These are phyloP conservation scores for Magnolia kwangsiensis DNA, from an alignment of 164 flowering plant genomes.

Conservation along the genomic window DNA sequence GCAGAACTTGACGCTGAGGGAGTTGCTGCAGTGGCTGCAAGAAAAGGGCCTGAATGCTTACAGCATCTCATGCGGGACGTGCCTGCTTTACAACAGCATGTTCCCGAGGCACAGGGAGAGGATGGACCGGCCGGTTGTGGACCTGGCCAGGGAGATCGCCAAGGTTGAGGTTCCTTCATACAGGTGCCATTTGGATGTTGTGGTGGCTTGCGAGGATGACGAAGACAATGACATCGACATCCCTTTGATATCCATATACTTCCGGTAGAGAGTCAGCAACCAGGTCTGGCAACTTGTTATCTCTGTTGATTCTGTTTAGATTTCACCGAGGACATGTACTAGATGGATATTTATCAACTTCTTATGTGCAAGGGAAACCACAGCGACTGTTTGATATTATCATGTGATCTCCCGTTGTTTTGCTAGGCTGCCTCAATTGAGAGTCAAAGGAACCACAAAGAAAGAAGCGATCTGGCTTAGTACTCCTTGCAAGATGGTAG, in stretches of 20 bases:
- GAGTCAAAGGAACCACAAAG: not conserved
- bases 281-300: not conserved
- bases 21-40: slow-evolving; percentile 68
- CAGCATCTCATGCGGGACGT: slow-evolving; percentile 80
- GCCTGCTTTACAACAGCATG: slow-evolving; percentile 77
- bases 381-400: not conserved
- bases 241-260: slow-evolving; percentile 73
- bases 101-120: slow-evolving; percentile 67
- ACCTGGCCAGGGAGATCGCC: slow-evolving; percentile 70
- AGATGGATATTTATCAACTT: not conserved
- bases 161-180: slow-evolving; percentile 58
- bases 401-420: not conserved
- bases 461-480: not conserved
- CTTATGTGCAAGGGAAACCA: not conserved
- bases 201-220: slow-evolving; percentile 83
- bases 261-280: slow-evolving; percentile 24
- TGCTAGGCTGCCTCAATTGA: not conserved
- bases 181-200: slow-evolving; percentile 66
- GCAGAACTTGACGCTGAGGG: slow-evolving; percentile 62
- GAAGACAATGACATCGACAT: slow-evolving; percentile 81
- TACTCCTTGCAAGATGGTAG: not conserved
- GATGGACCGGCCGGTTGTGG: slow-evolving; percentile 65
- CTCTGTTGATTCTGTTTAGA: not conserved
- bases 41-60: slow-evolving; percentile 74
- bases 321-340: not conserved